Evolutionary conservation across 768 basidiomycete genomes (phyloP), one percentile per base, ranked within the genome.

Genomic region (Tremella fuciformis): DNA sequence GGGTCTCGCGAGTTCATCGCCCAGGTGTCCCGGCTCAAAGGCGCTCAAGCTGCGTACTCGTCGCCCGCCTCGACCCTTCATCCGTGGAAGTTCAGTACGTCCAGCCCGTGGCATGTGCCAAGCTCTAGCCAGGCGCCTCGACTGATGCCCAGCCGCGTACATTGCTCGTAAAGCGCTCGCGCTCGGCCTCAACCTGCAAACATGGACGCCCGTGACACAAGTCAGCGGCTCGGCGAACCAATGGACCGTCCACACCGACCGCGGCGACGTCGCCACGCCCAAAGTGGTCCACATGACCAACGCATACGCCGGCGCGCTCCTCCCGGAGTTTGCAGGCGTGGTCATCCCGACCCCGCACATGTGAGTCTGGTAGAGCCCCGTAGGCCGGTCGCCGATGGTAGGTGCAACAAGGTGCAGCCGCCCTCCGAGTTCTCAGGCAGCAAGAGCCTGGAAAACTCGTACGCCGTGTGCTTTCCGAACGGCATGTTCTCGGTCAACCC

Each of bases 231-330:
- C 47, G 22, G 34, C 42, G 37, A 47, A 37, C 37, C 78, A 79
- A 3, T 88, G 85, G 85, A 67, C 68, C 0, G 70, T 88, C 16
- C 63, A 71, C 3, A 91, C 89, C 0, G 82, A 84, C 0, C 82
- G 88, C 13, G 89, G 91, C 1, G 61, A 67, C 0, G 73, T 90
- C 22, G 39, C 71, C 1, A 84, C 86, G 64, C 75, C 80, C 19
- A 83, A 84, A 55, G 82, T 93, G 44, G 78, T 94, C 3, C 89
- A 92, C 70, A 89, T 88, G 0, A 91, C 89, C 6, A 94, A 94
- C 66, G 91, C 80, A 0, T 91, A 92, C 59, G 83, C 85, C 8
- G 83, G 85, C 1, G 81, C 88, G 66, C 83, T 93, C 39, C 80
- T 94, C 8, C 48, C 59, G 11, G 59, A 64, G 50, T 48, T 55